phyloP scores from a whole-genome alignment of 352 stramenopile genomes.

The Phytophthora hybrid region DNA sequence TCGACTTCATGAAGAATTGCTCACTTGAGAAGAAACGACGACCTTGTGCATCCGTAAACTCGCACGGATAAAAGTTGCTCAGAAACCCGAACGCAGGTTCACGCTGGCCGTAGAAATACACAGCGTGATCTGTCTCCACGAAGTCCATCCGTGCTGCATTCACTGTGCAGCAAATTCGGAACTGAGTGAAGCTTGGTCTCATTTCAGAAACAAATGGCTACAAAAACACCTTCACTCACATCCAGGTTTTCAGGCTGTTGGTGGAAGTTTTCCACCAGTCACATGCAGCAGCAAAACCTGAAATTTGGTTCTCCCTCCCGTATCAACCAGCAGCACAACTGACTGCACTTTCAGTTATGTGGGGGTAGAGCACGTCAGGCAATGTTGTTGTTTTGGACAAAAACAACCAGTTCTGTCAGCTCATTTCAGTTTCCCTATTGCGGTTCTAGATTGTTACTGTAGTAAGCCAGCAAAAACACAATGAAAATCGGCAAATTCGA shows the following conservation, averaged over 20 bases:
- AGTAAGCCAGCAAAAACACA: neutral
- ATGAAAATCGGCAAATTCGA: neutral
- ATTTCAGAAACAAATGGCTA: neutral
- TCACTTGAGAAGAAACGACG: conserved; percentile 67
- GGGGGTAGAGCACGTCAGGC: no score
- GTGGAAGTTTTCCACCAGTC: no score
- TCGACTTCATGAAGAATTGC: conserved; percentile 80
- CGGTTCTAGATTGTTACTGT: no score
- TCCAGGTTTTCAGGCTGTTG: no score
- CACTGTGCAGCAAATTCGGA: neutral
- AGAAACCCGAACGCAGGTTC: conserved; percentile 55
- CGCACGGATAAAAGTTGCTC: conserved; percentile 73
- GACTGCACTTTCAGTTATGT: no score
- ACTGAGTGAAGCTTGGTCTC: neutral
- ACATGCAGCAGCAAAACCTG: no score
- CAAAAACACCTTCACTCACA: neutral
- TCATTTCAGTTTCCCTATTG: no score
- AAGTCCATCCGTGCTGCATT: conserved; percentile 24
- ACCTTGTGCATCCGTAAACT: conserved; percentile 48
- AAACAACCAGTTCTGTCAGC: no score
- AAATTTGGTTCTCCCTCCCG: no score
- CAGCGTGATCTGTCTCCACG: conserved; percentile 43
- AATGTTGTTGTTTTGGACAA: no score
- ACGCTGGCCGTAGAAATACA: conserved; percentile 67
- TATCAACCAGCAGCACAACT: no score